These are phyloP conservation scores for Verticillium nubilum DNA, from an alignment of 2,329 filamentous ascomycete genomes.

Conservation along the genomic window DNA sequence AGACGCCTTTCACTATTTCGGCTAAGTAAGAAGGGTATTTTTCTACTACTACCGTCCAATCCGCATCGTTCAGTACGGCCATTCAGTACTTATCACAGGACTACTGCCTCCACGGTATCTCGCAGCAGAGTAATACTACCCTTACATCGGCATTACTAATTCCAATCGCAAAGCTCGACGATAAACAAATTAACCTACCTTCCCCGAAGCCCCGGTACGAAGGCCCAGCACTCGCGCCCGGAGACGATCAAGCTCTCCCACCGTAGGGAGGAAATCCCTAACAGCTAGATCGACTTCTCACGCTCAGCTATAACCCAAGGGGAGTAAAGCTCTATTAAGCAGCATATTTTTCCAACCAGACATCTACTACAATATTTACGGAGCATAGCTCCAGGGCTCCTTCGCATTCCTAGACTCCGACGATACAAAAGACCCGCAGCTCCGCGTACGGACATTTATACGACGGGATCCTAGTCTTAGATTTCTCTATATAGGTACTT, in stretches of 20 bases:
- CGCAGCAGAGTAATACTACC: constrained; percentile 18
- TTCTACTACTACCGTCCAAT: constrained; percentile 5
- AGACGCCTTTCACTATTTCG: constrained; percentile 2
- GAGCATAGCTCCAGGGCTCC: constrained; percentile 13
- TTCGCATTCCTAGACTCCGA: constrained; percentile 11
- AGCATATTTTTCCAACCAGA: constrained; percentile 16
- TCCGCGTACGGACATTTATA: constrained; percentile 9
- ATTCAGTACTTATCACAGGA: constrained; percentile 19
- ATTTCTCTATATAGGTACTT: constrained; percentile 15
- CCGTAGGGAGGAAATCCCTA: neutral
- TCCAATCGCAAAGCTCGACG: constrained; percentile 18
- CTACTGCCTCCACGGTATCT: constrained; percentile 17
- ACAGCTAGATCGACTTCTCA: constrained; percentile 14
- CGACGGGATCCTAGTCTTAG: constrained; percentile 12
- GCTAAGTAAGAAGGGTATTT: neutral
- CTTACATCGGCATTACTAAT: constrained; percentile 21
- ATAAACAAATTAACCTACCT: constrained; percentile 6
- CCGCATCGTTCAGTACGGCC: constrained; percentile 14
- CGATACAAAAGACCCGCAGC: constrained; percentile 2
- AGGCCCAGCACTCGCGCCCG: neutral
- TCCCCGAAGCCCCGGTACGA: neutral
- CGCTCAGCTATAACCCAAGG: constrained; percentile 13
- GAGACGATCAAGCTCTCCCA: neutral
- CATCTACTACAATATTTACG: constrained; percentile 13
- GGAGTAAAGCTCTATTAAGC: constrained; percentile 11